These are phyloP conservation scores for Kockovaella imperatae DNA, from an alignment of 768 basidiomycete species.

Conservation along the genomic window DNA sequence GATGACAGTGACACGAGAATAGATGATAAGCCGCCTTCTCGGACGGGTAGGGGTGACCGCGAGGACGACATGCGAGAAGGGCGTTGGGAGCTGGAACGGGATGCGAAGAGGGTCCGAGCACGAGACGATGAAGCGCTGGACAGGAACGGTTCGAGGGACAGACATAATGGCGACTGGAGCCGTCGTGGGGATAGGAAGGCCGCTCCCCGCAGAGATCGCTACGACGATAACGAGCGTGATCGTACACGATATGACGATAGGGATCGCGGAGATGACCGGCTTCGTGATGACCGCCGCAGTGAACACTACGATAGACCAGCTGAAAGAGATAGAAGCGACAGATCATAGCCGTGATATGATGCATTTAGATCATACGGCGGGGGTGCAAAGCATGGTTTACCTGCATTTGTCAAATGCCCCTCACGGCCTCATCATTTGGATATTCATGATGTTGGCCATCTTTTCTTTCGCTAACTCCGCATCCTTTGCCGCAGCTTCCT, in stretches of 20 bases:
- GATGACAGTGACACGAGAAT: too few species aligned
- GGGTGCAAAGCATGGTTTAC: too few species aligned
- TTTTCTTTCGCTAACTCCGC: too few species aligned
- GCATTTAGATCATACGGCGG: too few species aligned
- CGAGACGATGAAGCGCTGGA: not conserved
- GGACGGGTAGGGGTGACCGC: slow-evolving; percentile 11
- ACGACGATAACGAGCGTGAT: slow-evolving; percentile 1
- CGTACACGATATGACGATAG: slow-evolving; percentile 1
- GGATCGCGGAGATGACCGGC: not conserved
- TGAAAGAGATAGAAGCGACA: too few species aligned
- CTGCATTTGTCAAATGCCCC: too few species aligned
- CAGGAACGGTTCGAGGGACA: not conserved
- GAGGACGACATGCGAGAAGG: slow-evolving; percentile 24
- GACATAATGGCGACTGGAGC: not conserved
- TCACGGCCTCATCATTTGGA: too few species aligned
- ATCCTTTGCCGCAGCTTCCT: not conserved
- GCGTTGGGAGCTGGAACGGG: slow-evolving; percentile 18
- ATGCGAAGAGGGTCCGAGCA: slow-evolving; percentile 6
- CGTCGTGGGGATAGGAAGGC: slow-evolving; percentile 3
- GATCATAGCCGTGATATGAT: too few species aligned
- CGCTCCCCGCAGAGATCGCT: slow-evolving; percentile 4
- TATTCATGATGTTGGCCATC: too few species aligned
- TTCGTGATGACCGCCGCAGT: not conserved
- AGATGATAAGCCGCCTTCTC: not conserved
- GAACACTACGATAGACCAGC: not conserved